Base-by-base conservation (phyloP, 306 rosid genomes). In the Vicia faba region DNA sequence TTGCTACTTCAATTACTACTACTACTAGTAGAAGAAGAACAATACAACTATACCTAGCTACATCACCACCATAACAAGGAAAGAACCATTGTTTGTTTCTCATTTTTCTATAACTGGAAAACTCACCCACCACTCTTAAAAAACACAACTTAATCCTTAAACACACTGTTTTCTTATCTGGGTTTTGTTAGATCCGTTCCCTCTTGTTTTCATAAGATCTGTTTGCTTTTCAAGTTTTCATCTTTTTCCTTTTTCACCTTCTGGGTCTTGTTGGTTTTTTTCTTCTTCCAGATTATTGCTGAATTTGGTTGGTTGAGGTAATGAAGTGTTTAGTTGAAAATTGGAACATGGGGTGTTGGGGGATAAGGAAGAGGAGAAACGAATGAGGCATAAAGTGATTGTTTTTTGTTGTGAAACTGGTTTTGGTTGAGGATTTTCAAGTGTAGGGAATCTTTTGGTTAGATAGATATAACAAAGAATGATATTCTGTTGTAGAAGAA, bases 341-440 rank as follows among this genome's bases (percentile, higher is more conserved):
- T 44, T 68, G 72, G 77, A 69, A 50, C 54, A 3, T 65, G 77
- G 81, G 73, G 61, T 65, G 74, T 51, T 59, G 78, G 55, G 84
- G 84, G 55, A 78, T 31, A 51, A 74, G 84, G 85, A 63, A 67
- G 65, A 71, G 18, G 19, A 62, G 36, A 64, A 71, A 74, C 85
- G 78, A 79, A 86, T 89, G 97, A 92, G 81, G 90, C 84, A 68
- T 75, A 87, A 81, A 78, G 80, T 72, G 45, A 57, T 70, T 61
- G 75, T 82, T 61, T 84, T 89, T 71, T 82, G 64, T 59, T 69
- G 84, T 69, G 83, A 83, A 65, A 82, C 87, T 76, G 90, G 96
- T 72, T 89, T 89, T 81, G 92, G 92, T 80, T 87, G 90, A 83
- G 77, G 83, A 36, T 77, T 20, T 20, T 68, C 26, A 7, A 55